Percentiles rank a stretch among this genome's conserved stretches.
Conservation (phyloP, 2,329 filamentous ascomycete species). For the Curvularia lunata region DNA sequence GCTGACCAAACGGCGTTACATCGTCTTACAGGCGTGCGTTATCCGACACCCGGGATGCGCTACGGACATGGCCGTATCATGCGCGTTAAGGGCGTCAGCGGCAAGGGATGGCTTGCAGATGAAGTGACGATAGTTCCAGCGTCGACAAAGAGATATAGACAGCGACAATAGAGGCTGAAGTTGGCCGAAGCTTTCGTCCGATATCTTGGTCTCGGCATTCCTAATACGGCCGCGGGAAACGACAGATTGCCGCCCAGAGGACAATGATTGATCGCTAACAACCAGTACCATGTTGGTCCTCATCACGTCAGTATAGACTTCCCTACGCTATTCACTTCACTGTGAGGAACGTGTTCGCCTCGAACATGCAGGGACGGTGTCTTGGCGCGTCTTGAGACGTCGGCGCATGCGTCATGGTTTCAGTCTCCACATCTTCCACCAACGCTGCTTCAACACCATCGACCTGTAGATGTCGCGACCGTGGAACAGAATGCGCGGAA, state of each 20-base stretch:
- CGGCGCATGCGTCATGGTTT: conserved; percentile 5
- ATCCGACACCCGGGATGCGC: conserved; percentile 1
- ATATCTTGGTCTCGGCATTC: neutral
- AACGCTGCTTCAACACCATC: neutral
- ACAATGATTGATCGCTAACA: neutral
- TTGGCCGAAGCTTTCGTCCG: conserved; percentile 2
- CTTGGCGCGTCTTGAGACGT: neutral
- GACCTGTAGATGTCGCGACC: conserved; percentile 26
- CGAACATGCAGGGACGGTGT: neutral
- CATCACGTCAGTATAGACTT: neutral
- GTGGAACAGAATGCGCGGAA: conserved; percentile 41
- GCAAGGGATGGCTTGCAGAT: conserved; percentile 1
- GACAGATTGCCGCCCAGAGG: neutral
- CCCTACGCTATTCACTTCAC: neutral
- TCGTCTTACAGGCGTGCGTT: conserved; percentile 1
- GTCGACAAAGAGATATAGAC: neutral
- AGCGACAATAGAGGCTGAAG: neutral
- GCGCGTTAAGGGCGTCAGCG: conserved; percentile 11
- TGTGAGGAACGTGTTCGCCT: neutral
- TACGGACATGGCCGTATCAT: conserved; percentile 1
- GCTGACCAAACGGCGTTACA: conserved; percentile 12
- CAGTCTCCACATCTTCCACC: neutral
- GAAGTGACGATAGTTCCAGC: neutral
- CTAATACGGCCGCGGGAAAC: neutral
- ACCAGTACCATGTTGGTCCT: conserved; percentile 1